Base-by-base conservation (phyloP, 176 grass and related monocot species). In the Rhipidocladum racemiflorum region DNA sequence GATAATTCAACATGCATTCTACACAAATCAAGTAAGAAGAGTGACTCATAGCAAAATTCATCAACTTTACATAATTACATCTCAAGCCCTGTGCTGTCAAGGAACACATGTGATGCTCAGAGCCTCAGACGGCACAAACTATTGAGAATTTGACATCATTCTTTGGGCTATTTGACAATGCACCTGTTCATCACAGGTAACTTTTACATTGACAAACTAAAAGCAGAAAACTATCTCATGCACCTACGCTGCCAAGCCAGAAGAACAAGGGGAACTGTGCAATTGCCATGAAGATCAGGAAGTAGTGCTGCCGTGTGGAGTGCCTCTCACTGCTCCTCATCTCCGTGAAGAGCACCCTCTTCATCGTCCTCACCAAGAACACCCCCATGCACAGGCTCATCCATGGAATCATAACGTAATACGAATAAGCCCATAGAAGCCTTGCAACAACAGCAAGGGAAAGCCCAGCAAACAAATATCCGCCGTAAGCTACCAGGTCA, bases 301-400 rank as follows among this genome's bases (percentile, higher is more conserved):
- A 87, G 56, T 89, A 97, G 61, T 97, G 90, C 51, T 97, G 90
- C 40, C 95, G 40, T 3, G 88, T 84, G 0, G 90, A 92, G 72
- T 78, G 92, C 65, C 86, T 90, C 65, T 94, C 90, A 5, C 91
- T 94, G 77, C 81, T 92, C 55, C 86, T 92, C 61, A 76, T 84
- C 69, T 94, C 92, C 0, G 86, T 81, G 32, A 92, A 94, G 16
- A 97, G 71, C 45, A 97, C 88, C 82, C 95, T 63, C 85, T 92
- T 97, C 84, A 92, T 94, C 24, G 95, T 97, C 77, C 91, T 93
- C 78, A 93, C 88, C 69, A 97, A 36, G 34, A 97, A 97, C 38
- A 97, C 83, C 17, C 92, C 92, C 95, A 91, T 92, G 76, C 88
- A 97, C 36, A 94, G 69, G 78, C 90, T 94, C 90, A 88, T 97